Evolutionary conservation across 768 basidiomycete species (phyloP), one percentile per base, ranked within the genome.

Genomic region (Serendipita sp.): DNA sequence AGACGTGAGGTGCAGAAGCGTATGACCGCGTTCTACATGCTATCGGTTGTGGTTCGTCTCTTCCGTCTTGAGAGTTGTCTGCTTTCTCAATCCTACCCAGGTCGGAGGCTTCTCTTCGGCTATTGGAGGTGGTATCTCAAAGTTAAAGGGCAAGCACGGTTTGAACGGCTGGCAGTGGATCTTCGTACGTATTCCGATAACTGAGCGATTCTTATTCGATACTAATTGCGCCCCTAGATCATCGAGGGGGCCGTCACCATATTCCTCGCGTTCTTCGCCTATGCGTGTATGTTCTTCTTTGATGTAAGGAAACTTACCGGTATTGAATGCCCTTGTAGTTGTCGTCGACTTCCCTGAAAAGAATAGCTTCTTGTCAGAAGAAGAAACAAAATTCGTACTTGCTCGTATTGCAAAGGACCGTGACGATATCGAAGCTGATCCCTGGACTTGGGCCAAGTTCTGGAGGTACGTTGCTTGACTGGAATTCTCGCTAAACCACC

Each of bases 301-400:
- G n/a, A 3, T 44, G 62, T 18, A 36, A 5, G 11, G 2, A 4
- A 36, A 28, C 3, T 44, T 23, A 10, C 16, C 10, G 10, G 18
- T 36, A 3, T n/a, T 32, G 34, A 44, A 16, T 15, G 34, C 16
- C 54, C n/a, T 32, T 4, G 23, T 44, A 67, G 66, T 71, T 52
- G 70, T 73, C 63, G 69, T 70, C 60, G 72, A 73, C 58, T 74
- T 74, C 70, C 68, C 73, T 23, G 73, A 73, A 44, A 73, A 72
- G 65, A 67, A 66, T 30, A 70, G 64, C 38, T 74, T 73, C 68
- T 67, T 74, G 23, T 67, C 65, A 3, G 62, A 56, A 3, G 70
- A 71, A 15, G 68, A 74, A 66, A 70, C 67, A 15, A 62, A 46
- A 8, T 68, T 70, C 47, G 60, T 71, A 38, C 66, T 69, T 23